A percentile compares a stretch with the other conserved stretches of the same genome.
phyloP scores from a whole-genome alignment of 139 green algal genomes.

The Volvox reticuliferus region DNA sequence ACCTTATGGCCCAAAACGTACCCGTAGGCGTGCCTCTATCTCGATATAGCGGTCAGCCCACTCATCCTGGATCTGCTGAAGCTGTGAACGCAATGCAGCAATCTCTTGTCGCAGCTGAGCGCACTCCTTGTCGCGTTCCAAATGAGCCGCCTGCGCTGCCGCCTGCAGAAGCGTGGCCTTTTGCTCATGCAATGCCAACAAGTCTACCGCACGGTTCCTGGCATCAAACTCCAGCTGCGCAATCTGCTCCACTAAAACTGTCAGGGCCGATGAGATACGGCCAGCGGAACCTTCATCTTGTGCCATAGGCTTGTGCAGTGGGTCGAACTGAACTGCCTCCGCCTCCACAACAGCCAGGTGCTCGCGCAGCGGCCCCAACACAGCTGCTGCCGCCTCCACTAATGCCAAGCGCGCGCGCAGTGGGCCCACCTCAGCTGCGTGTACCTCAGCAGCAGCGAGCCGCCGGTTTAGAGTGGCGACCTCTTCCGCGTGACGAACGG shows the following conservation, averaged over 20 bases:
- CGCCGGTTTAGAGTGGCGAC: not conserved
- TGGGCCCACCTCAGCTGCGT: not conserved
- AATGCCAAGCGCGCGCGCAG: not conserved
- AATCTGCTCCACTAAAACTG: not conserved
- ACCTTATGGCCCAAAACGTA: too few relatives aligned
- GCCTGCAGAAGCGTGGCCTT: not conserved
- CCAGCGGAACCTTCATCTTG: not conserved
- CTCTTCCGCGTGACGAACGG: not conserved
- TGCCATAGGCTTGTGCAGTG: not conserved
- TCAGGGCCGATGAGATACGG: not conserved
- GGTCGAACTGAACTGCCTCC: not conserved
- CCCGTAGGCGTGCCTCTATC: too few relatives aligned
- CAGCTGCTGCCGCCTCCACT: not conserved
- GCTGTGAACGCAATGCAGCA: too few relatives aligned
- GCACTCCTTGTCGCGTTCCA: too few relatives aligned
- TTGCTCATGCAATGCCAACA: not conserved
- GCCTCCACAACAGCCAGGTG: not conserved
- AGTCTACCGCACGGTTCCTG: not conserved
- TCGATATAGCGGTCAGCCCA: too few relatives aligned
- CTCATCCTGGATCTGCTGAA: too few relatives aligned
- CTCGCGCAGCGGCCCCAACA: not conserved
- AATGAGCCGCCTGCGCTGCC: not conserved
- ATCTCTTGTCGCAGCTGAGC: too few relatives aligned
- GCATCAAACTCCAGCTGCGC: not conserved
- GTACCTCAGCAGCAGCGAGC: not conserved